Conservation (phyloP, 805 yeast genomes). For the Yarrowia sp. region DNA sequence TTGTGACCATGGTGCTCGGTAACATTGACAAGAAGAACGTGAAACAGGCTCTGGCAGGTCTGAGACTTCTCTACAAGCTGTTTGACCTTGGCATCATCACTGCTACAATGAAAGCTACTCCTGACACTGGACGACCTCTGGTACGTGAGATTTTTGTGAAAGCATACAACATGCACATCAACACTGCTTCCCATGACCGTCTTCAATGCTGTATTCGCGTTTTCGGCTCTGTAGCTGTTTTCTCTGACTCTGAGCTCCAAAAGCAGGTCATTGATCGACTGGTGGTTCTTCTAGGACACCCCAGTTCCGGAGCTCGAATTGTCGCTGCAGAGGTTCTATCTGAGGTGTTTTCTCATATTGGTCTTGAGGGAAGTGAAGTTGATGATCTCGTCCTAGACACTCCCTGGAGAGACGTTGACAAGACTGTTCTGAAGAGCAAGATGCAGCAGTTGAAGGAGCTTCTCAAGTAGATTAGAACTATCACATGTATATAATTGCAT, state of each 20-base stretch:
- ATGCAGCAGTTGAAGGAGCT: neutral
- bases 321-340: constrained; percentile 10
- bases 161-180: constrained; percentile 63
- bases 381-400: constrained; percentile 19
- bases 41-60: constrained; percentile 9
- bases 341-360: neutral
- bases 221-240: constrained; percentile 12
- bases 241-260: neutral
- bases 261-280: constrained; percentile 21
- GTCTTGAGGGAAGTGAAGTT: neutral
- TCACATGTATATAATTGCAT: too few relatives aligned
- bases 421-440: neutral
- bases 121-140: constrained; percentile 56
- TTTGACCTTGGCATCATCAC: constrained; percentile 41
- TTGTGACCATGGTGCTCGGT: neutral
- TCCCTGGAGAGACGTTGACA: constrained; percentile 29
- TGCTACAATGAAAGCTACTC: constrained; percentile 66
- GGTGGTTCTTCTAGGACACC: constrained; percentile 6
- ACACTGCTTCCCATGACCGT: constrained; percentile 47
- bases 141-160: constrained; percentile 51
- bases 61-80: constrained; percentile 8
- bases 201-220: constrained; percentile 27
- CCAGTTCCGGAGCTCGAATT: neutral
- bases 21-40: neutral
- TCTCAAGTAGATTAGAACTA: neutral